Conservation (phyloP, 768 basidiomycete species). For the Suillus paluster region DNA sequence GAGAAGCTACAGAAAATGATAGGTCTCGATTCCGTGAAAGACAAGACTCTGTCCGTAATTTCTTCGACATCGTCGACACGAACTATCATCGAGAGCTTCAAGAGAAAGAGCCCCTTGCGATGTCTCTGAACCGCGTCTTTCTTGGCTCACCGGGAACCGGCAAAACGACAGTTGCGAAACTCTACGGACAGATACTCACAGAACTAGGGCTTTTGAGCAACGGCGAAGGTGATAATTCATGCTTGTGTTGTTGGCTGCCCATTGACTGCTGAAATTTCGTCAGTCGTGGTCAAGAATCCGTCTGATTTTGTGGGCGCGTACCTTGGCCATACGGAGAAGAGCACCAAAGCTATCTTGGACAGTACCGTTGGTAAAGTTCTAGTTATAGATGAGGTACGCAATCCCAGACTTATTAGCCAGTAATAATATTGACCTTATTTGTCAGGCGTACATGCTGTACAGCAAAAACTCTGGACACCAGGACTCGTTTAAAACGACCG, state of each 20-base stretch:
- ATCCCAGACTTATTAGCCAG: not conserved
- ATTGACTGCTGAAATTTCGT: not conserved
- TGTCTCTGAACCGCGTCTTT: constrained; percentile 68
- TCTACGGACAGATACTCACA: constrained; percentile 65
- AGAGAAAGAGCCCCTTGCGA: constrained; percentile 54
- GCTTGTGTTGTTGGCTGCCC: not conserved
- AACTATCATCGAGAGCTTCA: constrained; percentile 65
- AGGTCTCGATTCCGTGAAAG: constrained; percentile 60
- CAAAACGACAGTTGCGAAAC: constrained; percentile 69
- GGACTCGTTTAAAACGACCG: constrained; percentile 65
- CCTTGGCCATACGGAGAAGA: constrained; percentile 64
- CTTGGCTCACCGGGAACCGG: constrained; percentile 73
- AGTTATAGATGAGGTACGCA: constrained; percentile 66
- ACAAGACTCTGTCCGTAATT: constrained; percentile 49
- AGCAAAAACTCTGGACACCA: constrained; percentile 35
- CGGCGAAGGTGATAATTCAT: constrained; percentile 58
- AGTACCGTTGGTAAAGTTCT: constrained; percentile 66
- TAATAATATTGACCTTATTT: not conserved
- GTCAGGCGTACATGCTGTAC: constrained; percentile 72
- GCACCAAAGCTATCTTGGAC: constrained; percentile 66
- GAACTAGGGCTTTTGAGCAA: constrained; percentile 67
- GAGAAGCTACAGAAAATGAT: constrained; percentile 52
- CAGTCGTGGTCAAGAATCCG: constrained; percentile 70
- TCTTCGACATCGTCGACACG: constrained; percentile 49
- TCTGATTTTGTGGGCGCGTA: constrained; percentile 64